Percentiles rank a stretch among this genome's conserved stretches.
Evolutionary conservation across 441 rosid species (phyloP).

Genomic region (Cnidoscolus chayamansa): DNA sequence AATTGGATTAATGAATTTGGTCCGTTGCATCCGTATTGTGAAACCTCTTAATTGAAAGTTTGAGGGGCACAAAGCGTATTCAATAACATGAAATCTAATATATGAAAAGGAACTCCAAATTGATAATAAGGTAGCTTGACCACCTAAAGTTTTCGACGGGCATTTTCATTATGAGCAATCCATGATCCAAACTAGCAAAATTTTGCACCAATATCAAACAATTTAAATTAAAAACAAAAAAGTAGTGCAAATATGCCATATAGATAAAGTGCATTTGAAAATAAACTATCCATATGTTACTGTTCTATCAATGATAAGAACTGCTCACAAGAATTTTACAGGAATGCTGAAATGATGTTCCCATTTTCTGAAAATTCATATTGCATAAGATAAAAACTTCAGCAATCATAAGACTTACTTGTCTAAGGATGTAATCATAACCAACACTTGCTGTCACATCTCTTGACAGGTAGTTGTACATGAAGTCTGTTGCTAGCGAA

Average conservation of each 20-base stretch:
- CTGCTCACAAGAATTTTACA: background rate
- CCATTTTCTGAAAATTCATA: background rate
- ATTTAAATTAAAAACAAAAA: background rate
- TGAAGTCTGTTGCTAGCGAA: conserved; percentile 80
- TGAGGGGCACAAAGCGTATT: background rate
- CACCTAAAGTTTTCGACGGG: background rate
- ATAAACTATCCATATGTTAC: background rate
- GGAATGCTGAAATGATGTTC: background rate
- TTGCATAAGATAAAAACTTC: conserved; percentile 5
- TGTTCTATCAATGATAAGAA: background rate
- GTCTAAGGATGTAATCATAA: conserved; percentile 93
- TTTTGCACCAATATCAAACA: background rate
- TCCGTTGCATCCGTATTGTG: too few relatives aligned
- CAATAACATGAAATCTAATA: background rate
- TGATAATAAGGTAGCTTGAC: background rate
- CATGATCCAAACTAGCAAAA: background rate
- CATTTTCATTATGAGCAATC: background rate
- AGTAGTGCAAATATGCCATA: background rate
- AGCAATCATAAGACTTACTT: conserved; percentile 42
- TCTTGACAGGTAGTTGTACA: conserved; percentile 79
- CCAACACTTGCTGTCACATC: conserved; percentile 88
- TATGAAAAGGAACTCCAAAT: background rate
- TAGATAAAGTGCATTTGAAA: background rate
- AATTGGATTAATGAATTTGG: too few relatives aligned
- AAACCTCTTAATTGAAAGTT: background rate